Conservation (phyloP, 257 asterid species). For the Lithospermum erythrorhizon region DNA sequence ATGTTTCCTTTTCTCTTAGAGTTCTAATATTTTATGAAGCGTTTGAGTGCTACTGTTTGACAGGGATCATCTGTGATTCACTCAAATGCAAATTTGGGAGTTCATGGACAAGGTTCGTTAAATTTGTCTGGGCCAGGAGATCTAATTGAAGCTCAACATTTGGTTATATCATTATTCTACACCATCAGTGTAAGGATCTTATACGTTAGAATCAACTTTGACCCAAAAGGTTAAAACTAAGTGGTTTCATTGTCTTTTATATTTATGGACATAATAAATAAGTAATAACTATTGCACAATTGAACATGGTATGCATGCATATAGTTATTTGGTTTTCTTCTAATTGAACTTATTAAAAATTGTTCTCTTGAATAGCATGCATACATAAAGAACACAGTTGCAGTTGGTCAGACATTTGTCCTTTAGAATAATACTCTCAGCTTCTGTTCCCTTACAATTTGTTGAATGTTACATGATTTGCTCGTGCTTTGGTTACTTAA, state of each 20-base stretch:
- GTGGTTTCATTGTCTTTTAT: neutral
- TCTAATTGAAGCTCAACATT: conserved; percentile 81
- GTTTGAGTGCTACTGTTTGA: conserved; percentile 10
- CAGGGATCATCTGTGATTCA: conserved; percentile 87
- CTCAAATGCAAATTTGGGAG: conserved; percentile 82
- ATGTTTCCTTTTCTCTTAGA: conserved; percentile 6
- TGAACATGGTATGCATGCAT: no score
- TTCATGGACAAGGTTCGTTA: conserved; percentile 91
- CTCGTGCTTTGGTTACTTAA: no score
- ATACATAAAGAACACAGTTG: no score
- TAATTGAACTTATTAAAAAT: no score
- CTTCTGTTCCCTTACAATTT: no score
- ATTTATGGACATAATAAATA: neutral
- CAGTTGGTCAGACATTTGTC: no score
- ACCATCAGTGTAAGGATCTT: conserved; percentile 61
- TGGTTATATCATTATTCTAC: conserved; percentile 79
- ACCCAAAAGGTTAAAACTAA: conserved; percentile 10
- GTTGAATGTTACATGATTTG: no score
- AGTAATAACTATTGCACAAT: neutral
- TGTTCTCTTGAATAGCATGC: no score
- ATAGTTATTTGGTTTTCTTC: no score
- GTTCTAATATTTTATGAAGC: conserved; percentile 10
- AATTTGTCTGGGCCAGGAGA: conserved; percentile 86
- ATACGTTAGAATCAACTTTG: conserved; percentile 2
- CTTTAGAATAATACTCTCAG: no score